Evolutionary conservation across 225 moss, liverwort and hornwort species (phyloP).

Genomic region (Sphagnum contortum): DNA sequence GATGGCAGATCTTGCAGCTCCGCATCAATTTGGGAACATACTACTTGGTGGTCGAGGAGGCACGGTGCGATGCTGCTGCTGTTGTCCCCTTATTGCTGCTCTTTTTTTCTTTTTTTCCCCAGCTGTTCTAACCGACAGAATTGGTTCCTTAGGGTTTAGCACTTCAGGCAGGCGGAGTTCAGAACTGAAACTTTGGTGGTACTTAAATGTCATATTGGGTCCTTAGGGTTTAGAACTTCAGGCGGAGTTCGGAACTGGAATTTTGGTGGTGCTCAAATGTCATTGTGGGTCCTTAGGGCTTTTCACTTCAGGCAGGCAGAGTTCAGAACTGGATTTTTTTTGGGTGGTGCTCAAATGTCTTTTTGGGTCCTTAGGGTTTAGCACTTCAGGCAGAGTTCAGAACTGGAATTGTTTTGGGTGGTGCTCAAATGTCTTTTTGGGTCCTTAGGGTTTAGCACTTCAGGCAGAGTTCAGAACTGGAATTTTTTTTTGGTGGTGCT

Average conservation of each 20-base stretch:
- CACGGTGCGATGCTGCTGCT: constrained; percentile 20
- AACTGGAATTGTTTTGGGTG: not conserved
- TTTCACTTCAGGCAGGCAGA: too few relatives aligned
- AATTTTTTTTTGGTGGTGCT: not conserved
- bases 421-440: not conserved
- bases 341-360: too few relatives aligned
- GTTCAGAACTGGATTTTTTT: too few relatives aligned
- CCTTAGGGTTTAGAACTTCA: not conserved
- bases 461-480: too few relatives aligned
- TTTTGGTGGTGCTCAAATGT: too few relatives aligned
- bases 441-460: too few relatives aligned
- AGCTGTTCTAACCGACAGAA: constrained; percentile 3
- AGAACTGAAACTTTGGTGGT: not conserved
- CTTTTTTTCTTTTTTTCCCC: not conserved
- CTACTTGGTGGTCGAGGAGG: constrained; percentile 85
- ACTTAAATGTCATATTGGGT: not conserved
- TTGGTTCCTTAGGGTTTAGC: not conserved
- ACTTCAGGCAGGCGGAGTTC: not conserved
- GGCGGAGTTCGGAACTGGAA: too few relatives aligned
- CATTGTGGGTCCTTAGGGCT: too few relatives aligned
- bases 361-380: too few relatives aligned
- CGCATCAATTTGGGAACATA: constrained; percentile 88
- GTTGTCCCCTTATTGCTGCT: not conserved
- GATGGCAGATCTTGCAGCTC: constrained; percentile 53
- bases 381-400: too few relatives aligned